phyloP scores from a whole-genome alignment of 257 asterid species.

The Solanum paucissectum region DNA sequence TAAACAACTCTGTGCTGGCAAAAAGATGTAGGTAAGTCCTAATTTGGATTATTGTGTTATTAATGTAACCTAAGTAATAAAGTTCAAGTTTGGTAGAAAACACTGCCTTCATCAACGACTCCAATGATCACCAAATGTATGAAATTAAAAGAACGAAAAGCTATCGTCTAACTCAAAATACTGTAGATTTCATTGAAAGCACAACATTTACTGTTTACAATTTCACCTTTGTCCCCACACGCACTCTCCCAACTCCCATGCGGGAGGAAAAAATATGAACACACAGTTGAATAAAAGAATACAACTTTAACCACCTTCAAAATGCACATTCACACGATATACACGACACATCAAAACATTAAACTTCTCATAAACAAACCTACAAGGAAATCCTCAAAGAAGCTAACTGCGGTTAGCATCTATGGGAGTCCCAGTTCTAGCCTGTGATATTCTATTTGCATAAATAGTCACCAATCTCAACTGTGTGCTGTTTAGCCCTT shows the following conservation, averaged over 20 bases:
- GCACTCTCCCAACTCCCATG: slow-evolving; percentile 6
- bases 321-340: slow-evolving; percentile 7
- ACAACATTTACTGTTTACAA: neutral
- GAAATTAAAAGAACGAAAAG: neutral
- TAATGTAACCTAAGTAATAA: neutral
- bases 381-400: slow-evolving; percentile 4
- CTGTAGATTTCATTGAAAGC: slow-evolving; percentile 1
- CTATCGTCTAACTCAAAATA: neutral
- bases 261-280: neutral
- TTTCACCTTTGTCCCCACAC: neutral
- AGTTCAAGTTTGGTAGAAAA: neutral
- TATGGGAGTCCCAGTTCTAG: slow-evolving; percentile 79
- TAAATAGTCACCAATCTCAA: slow-evolving; percentile 83
- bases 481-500: slow-evolving; percentile 87
- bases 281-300: slow-evolving; percentile 5
- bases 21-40: neutral
- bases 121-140: neutral
- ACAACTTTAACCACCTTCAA: slow-evolving; percentile 3
- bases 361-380: slow-evolving; percentile 17
- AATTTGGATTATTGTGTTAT: too few species aligned
- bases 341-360: neutral
- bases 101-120: neutral
- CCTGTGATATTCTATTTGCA: slow-evolving; percentile 97
- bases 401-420: slow-evolving; percentile 42
- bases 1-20: too few species aligned